Evolutionary conservation across 441 rosid species (phyloP), one percentile per base, ranked within the genome.

Genomic region (Populus trichocarpa): DNA sequence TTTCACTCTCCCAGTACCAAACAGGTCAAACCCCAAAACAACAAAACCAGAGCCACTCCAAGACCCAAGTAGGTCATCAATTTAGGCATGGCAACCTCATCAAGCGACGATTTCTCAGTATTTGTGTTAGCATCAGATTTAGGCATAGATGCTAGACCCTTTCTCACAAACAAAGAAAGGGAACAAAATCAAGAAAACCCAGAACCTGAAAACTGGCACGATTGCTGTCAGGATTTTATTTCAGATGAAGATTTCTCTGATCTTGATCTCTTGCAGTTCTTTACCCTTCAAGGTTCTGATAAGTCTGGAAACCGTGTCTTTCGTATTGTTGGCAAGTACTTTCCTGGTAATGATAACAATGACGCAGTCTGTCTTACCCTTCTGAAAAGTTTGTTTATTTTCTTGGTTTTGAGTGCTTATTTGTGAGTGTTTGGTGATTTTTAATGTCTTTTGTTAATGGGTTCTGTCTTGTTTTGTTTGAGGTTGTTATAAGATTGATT

Each of bases 41-140:
- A 25, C 30, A n/a, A 65, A 46, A 46, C 57, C 20, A 46, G 20
- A 13, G 18, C 57, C 57, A 46, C 57, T 46, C 20, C 57, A 46
- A 46, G 2, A 46, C 20, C 20, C 57, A 46, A 46, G 57, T 14
- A 46, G 57, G 20, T 14, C 20, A 14, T 46, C 57, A 14, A 12
- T 40, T 46, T 46, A 14, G 57, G 3, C 20, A 46, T 46, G 88
- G 83, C 80, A 18, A 74, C 86, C 77, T 82, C 92, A 0, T 66
- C 78, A 26, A 33, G 6, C 9, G 95, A 93, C 53, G 97, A 91
- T 53, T 92, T 92, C 78, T 89, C 99, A 61, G 98, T 95, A 79
- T 6, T 93, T 23, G 95, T 93, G 14, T 79, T 92, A 71, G 99
- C 99, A 25, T 93, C 98, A 1, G 99, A 95, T 89, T 86, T 93